Base-by-base conservation (phyloP, 2,329 filamentous ascomycete genomes). In the Tolypocladium ophioglossoides region DNA sequence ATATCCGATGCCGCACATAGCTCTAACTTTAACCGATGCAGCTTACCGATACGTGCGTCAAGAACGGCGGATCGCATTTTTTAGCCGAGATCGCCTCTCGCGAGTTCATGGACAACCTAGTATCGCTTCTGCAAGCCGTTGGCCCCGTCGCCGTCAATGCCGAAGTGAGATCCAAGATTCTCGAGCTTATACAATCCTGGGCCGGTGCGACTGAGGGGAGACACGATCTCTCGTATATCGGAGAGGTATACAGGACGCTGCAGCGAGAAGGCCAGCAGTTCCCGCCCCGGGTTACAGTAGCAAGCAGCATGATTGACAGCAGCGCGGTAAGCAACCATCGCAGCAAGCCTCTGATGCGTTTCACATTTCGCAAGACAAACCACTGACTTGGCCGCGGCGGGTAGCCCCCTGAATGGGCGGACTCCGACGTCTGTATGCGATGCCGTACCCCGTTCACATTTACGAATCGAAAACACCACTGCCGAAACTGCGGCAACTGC, bases 351-450 rank as follows among this genome's bases (percentile, higher is more conserved):
- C 32, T 3, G 6, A 6, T 27, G 27, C 27, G 27, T 27, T 6
- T 35, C 34, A 11, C 12, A 5, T 1, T 35, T 16, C 34, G 10
- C 10, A 10, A 34, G 18, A 20, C 2, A 8, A 18, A 34, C 18
- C 10, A 20, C 44, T 48, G 27, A 48, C 44, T 4, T 20, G 18
- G 27, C 27, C 18, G 18, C 20, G 44, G 27, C 7, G 4, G 30
- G 27, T 6, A 95, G 86, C 94, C 94, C 11, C 94, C 94, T 0
- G 94, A 99, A 72, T 99, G 94, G 94, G 85, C 86, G 51, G 94
- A 99, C 72, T 96, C 92, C 12, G 94, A 99, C 64, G 92, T 99
- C 35, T 99, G 94, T 70, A 96, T 99, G 91, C 87, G 94, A 67
- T 99, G 94, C 70, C 85, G 94, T 62, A 96, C 92, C 14, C 74